A percentile compares a stretch with the other conserved stretches of the same genome.
These are phyloP conservation scores for Puccinia hordei DNA, from an alignment of 1,284 basidiomycete genomes.

Conservation along the genomic window DNA sequence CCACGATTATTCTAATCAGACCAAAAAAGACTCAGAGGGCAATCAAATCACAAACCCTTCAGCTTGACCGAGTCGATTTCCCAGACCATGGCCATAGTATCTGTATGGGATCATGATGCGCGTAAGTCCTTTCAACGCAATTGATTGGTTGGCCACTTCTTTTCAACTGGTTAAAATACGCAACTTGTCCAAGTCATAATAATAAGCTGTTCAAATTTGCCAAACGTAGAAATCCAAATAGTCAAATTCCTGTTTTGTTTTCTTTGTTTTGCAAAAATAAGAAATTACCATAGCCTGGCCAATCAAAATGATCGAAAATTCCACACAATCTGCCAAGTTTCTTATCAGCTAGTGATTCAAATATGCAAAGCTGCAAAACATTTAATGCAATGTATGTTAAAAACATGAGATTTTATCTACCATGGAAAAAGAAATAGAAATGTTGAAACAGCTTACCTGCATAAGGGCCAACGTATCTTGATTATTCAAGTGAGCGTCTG, in stretches of 20 bases:
- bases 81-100: constrained; percentile 31
- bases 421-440: neutral
- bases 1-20: neutral
- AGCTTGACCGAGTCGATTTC: constrained; percentile 23
- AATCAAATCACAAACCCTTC: constrained; percentile 25
- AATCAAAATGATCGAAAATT: constrained; percentile 26
- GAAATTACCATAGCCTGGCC: constrained; percentile 16
- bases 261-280: neutral
- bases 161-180: neutral
- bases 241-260: neutral
- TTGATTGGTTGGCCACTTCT: neutral
- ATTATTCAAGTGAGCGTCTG: neutral
- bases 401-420: neutral
- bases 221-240: neutral
- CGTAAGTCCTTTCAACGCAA: neutral
- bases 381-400: too few relatives aligned
- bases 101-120: neutral
- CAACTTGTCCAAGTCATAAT: constrained; percentile 41
- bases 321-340: constrained; percentile 27
- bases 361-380: constrained; percentile 33
- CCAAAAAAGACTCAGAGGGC: neutral
- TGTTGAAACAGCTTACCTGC: constrained; percentile 5
- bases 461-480: constrained; percentile 30
- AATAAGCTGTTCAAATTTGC: constrained; percentile 18
- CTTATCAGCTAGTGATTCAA: constrained; percentile 33